Base-by-base conservation (phyloP, 2,329 filamentous ascomycete genomes). In the Magnaporthiopsis incrustans region DNA sequence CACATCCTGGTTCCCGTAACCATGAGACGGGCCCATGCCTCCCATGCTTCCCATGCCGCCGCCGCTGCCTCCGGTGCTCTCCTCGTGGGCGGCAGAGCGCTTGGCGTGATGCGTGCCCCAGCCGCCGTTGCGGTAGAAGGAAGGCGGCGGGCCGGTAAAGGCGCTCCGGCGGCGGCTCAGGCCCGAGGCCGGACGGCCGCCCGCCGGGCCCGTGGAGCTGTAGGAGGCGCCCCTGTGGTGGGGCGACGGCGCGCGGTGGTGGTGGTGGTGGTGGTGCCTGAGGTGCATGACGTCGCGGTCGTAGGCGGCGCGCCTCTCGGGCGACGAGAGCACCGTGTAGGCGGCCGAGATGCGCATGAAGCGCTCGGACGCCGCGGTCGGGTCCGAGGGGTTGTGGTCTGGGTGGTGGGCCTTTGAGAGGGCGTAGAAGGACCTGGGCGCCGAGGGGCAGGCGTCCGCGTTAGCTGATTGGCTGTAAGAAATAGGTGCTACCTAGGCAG, bases 361-460 rank as follows among this genome's bases (percentile, higher is more conserved):
- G 73, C 88, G 90, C 65, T 85, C 78, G 4, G 87, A 81, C 67
- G 93, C 90, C 67, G 93, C 90, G 65, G 78, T 73, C 5, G 90
- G 89, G 76, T 97, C 89, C 69, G 84, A 73, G 66, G 83, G 91
- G 81, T 98, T 96, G 73, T 88, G 87, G 81, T 99, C 95, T 1
- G 95, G 95, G 77, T 99, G 95, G 82, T 97, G 89, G 63, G 84
- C 79, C 77, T 97, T 96, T 72, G 92, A 97, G 74, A 98, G 90
- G 66, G 83, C 77, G 82, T 97, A 98, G 84, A 97, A 99, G 69
- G 85, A 85, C 71, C 85, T 88, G 65, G 33, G 56, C 38, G 38
- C 14, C 1, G 11, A 44, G 38, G 15, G 14, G 38, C 38, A 44
- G 14, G 38, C 38, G 18, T 44, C 10, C 7, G 44, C 7, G 44